Base-by-base conservation (phyloP, 208 protist species). In the Leishmania amazonensis region DNA sequence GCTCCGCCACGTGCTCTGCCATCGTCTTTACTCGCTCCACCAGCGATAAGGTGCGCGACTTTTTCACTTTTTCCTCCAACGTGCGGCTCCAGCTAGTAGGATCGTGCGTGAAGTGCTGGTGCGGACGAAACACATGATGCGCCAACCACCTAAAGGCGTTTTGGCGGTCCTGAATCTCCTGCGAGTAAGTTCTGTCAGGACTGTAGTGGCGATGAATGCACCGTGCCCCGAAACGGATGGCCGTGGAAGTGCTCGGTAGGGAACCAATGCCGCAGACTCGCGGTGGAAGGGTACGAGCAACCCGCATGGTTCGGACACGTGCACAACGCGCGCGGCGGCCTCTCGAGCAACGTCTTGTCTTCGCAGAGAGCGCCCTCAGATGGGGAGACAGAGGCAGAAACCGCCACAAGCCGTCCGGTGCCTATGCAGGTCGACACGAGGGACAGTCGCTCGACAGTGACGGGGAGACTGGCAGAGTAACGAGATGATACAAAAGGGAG, bases 81-180 rank as follows among this genome's bases (percentile, higher is more conserved):
- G 62, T 31, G 40, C 94, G 85, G 65, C 92, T 95, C 94, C 91
- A 95, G 76, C 83, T 91, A 2, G 87, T 89, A 0, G 94, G 94
- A 83, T 97, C 94, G 83, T 95, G 93, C 38, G 92, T 97, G 81
- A 95, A 96, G 88, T 94, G 90, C 76, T 95, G 90, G 71, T 97
- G 94, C 0, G 94, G 94, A 0, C 94, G 83, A 74, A 93, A 96
- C 40, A 86, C 72, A 82, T 97, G 94, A 19, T 89, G 75, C 0
- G 84, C 76, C 2, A 78, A 76, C 92, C 94, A 97, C n/a, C 77
- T 64, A 78, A 97, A 97, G 0, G 81, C 53, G 68, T 95, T 96
- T 76, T 97, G 94, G 45, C 84, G 65, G 78, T 97, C 94, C 53
- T 89, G 86, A 75, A 97, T 93, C 53, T 85, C 77, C 83, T 97